Percentiles rank a stretch among this genome's conserved stretches.
These are phyloP conservation scores for Malassezia yamatoensis DNA, from an alignment of 1,284 basidiomycete species.

Conservation along the genomic window DNA sequence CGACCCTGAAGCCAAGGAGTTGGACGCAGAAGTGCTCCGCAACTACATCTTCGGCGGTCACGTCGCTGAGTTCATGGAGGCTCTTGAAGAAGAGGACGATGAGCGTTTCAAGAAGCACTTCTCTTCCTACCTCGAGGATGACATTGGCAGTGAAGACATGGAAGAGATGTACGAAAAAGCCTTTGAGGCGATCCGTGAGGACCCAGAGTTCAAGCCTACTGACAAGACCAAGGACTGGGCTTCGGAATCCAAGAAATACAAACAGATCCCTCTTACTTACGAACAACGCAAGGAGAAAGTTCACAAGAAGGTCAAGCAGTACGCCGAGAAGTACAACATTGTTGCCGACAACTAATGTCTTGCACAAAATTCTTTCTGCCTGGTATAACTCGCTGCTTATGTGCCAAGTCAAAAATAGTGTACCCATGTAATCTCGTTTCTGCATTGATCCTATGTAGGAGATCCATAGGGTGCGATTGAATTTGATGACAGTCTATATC, in stretches of 20 bases:
- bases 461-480: slow-evolving; percentile 5
- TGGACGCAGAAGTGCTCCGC: slow-evolving; percentile 87
- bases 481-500: not conserved
- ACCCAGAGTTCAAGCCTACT: slow-evolving; percentile 79
- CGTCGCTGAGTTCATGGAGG: slow-evolving; percentile 99
- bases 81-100: slow-evolving; percentile 97
- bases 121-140: slow-evolving; percentile 85
- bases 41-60: slow-evolving; percentile 98
- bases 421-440: too few species aligned
- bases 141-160: slow-evolving; percentile 88
- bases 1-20: slow-evolving; percentile 84
- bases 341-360: slow-evolving; percentile 7
- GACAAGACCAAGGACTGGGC: slow-evolving; percentile 91
- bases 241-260: slow-evolving; percentile 69
- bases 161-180: slow-evolving; percentile 90
- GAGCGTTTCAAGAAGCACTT: slow-evolving; percentile 99
- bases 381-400: too few species aligned
- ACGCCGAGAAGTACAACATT: slow-evolving; percentile 22
- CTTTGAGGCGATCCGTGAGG: slow-evolving; percentile 73
- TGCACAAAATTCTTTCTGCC: not conserved
- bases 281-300: slow-evolving; percentile 54
- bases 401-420: too few species aligned
- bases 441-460: too few species aligned
- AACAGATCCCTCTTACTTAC: slow-evolving; percentile 62
- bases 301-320: slow-evolving; percentile 40